Conservation (phyloP, 192 early-diverging fungal genomes). For the Rhizophlyctis rosea region DNA sequence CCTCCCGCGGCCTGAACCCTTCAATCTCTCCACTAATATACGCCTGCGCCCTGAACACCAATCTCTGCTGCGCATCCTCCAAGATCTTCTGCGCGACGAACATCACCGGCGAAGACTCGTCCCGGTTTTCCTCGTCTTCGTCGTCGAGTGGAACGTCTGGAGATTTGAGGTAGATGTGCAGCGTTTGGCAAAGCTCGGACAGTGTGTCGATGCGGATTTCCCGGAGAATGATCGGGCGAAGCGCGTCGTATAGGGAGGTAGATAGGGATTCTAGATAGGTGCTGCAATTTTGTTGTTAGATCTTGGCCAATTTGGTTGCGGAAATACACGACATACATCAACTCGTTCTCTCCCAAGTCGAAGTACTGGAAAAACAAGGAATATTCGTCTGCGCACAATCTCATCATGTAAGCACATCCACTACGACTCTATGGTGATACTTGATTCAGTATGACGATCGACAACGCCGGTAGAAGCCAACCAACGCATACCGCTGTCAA, state of each 20-base stretch:
- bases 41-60: conserved; percentile 82
- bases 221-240: conserved; percentile 86
- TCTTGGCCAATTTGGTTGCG: not conserved
- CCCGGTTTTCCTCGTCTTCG: not conserved
- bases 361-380: conserved; percentile 80
- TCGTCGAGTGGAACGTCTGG: conserved; percentile 21
- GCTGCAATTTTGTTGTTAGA: conserved; percentile 41
- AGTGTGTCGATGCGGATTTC: conserved; percentile 77
- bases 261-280: conserved; percentile 73
- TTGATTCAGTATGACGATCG: conserved; percentile 1
- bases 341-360: conserved; percentile 63
- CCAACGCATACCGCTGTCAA: conserved; percentile 17
- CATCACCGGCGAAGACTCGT: conserved; percentile 38
- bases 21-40: conserved; percentile 78
- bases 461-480: not conserved
- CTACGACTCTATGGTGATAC: conserved; percentile 59
- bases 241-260: conserved; percentile 74
- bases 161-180: conserved; percentile 54
- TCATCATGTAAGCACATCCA: conserved; percentile 82
- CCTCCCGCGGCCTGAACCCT: conserved; percentile 65
- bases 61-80: conserved; percentile 82
- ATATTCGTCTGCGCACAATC: conserved; percentile 81
- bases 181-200: conserved; percentile 75
- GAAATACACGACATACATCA: conserved; percentile 56
- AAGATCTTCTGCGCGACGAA: conserved; percentile 76